Base-by-base conservation (phyloP, 352 stramenopile species). In the Pythium sp. region DNA sequence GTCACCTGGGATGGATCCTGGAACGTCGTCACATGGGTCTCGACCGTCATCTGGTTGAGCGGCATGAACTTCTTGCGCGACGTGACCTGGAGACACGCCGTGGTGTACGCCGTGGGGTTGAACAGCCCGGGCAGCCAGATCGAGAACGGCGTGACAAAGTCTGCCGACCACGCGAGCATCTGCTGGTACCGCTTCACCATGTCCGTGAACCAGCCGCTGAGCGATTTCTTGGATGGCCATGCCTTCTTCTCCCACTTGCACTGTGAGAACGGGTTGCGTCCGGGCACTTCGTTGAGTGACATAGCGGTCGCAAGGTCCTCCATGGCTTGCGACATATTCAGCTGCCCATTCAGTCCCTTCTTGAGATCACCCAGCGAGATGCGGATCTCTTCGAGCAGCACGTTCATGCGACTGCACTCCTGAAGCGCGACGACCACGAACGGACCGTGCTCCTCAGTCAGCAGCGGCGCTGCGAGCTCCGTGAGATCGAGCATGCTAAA, bases 81-180 rank as follows among this genome's bases (percentile, higher is more conserved):
- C 26, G 95, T 98, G 26, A 99, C 94, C 72, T 99, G 97, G 64
- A 98, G 84, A 70, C 98, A 96, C 34, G 96, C 97, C 0, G 96
- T 99, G 55, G 98, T 95, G 80, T 98, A 99, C 26, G 92, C 92
- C 14, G 90, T 98, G 20, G 96, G 97, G 68, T 98, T 99, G 72
- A 99, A 99, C 5, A 99, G 80, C 0, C 94, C 97, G 0, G 93
- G 91, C 26, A 99, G 79, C 97, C 96, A 99, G 36, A 99, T 91
- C n/a, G 90, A 97, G 58, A 93, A 94, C 20, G 89, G 88, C 58
- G 91, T 98, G 60, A 96, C 83, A 62, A 99, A 93, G 68, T 98
- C 91, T 6, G 83, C 75, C n/a, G 86, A 85, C 95, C 94, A 98
- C 30, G 46, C 67, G n/a, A 75, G 66, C 38, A 98, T 78, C 73